Evolutionary conservation across 495 filamentous ascomycete species (phyloP).

Genomic region (Tuber calosporum): DNA sequence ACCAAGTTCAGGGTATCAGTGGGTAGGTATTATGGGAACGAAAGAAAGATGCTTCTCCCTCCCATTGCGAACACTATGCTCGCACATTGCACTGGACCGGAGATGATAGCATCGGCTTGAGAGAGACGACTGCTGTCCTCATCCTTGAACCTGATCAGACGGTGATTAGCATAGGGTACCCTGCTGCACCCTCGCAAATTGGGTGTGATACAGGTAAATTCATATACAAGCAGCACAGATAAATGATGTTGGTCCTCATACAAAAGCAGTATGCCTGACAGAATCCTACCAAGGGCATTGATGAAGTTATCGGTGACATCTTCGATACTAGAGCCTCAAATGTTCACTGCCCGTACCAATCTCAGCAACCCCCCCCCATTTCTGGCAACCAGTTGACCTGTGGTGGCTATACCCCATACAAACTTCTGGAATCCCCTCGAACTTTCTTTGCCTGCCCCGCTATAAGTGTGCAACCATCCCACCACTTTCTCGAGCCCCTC

Average conservation of each 20-base stretch:
- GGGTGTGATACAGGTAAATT: no score
- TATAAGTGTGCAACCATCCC: slow-evolving; percentile 4
- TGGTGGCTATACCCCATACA: neutral
- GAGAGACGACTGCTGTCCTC: neutral
- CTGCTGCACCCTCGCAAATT: neutral
- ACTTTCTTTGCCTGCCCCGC: slow-evolving; percentile 2
- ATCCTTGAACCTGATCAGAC: neutral
- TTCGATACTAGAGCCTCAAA: neutral
- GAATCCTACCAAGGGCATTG: neutral
- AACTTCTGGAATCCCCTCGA: neutral
- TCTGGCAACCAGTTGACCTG: neutral
- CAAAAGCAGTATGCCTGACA: neutral
- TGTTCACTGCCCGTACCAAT: neutral
- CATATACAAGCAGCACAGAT: no score
- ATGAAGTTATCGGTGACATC: neutral
- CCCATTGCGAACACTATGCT: neutral
- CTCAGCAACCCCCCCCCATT: neutral
- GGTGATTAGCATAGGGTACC: neutral
- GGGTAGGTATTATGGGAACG: neutral
- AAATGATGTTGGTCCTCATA: neutral
- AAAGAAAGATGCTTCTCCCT: neutral
- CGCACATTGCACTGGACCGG: neutral
- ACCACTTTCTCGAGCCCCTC: neutral
- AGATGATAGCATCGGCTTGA: neutral
- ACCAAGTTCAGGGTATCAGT: neutral